Base-by-base conservation (phyloP, 2,329 filamentous ascomycete species). In the Nemania bipapillata region DNA sequence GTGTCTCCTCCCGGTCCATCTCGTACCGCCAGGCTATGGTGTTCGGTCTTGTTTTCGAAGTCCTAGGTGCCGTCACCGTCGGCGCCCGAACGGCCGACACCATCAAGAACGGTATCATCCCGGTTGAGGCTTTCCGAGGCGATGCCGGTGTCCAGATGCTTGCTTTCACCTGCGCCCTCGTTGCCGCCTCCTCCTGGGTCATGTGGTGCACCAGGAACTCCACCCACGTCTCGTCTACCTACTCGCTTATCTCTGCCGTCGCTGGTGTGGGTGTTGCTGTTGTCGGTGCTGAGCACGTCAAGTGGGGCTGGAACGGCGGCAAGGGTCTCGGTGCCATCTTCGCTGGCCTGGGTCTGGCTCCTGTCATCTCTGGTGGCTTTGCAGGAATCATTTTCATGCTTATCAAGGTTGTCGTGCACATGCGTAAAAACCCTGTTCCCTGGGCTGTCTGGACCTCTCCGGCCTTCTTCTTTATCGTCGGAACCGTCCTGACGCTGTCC, bases 181-280 rank as follows among this genome's bases (percentile, higher is more conserved):
- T 88, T 17, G 90, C 84, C 73, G 89, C 90, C 57, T 89, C 90
- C 1, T 82, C 85, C 9, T 94, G 91, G 91, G 90, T 93, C 54
- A 93, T 92, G 90, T 93, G 90, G 90, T 93, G 91, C 79, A 93
- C 91, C 1, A 84, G 85, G 54, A 85, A 93, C 84, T 91, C 89
- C 3, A 89, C 90, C 67, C 91, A 91, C 81, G 90, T 92, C 73
- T 91, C 90, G 0, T 91, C 90, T 0, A 92, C 90, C 28, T 91
- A 92, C 83, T 91, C 90, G 0, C 86, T 92, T 62, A 86, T 92
- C 76, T 91, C 89, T 0, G 86, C 89, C 65, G 85, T 92, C 45
- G 89, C 89, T 66, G 89, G 90, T 80, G 90, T 91, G 47, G 90
- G 89, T 80, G 87, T 92, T 71, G 90, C 90, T 0, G 87, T 88